A percentile compares a stretch with the other conserved stretches of the same genome.
These are phyloP conservation scores for Chaetomium tenue DNA, from an alignment of 495 filamentous ascomycete species.

Conservation along the genomic window DNA sequence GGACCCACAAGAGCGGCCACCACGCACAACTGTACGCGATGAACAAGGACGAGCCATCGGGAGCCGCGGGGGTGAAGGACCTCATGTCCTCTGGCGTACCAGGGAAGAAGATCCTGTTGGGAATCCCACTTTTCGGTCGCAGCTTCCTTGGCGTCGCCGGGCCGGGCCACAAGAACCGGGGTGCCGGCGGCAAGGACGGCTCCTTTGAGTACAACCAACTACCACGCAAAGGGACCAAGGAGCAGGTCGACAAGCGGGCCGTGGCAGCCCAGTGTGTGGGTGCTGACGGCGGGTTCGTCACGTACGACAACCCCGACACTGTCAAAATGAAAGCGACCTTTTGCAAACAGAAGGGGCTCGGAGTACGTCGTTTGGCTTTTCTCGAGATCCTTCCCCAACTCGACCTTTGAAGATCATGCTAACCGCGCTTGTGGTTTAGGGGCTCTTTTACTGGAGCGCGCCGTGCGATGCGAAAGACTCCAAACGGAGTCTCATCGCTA, in stretches of 20 bases:
- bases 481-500: conserved; percentile 68
- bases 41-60: conserved; percentile 57
- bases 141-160: conserved; percentile 69
- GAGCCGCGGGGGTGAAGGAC: conserved; percentile 64
- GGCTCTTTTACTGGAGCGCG: conserved; percentile 92
- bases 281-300: conserved; percentile 80
- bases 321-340: conserved; percentile 83
- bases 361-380: conserved; percentile 41
- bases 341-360: conserved; percentile 71
- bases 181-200: conserved; percentile 60
- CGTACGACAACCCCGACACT: conserved; percentile 80
- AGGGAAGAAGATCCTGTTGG: conserved; percentile 70
- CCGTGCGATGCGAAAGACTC: conserved; percentile 67
- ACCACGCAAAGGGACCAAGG: conserved; percentile 66
- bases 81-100: conserved; percentile 66
- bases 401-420: background rate
- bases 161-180: conserved; percentile 62
- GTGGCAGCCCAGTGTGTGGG: conserved; percentile 76
- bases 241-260: conserved; percentile 62
- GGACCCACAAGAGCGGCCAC: conserved; percentile 68
- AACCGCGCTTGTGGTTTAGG: conserved; percentile 40
- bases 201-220: conserved; percentile 79
- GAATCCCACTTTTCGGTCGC: conserved; percentile 76
- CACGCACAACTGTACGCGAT: conserved; percentile 76
- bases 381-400: background rate